Conservation (phyloP, 345 rosid species). For the Sonneratia caseolaris region DNA sequence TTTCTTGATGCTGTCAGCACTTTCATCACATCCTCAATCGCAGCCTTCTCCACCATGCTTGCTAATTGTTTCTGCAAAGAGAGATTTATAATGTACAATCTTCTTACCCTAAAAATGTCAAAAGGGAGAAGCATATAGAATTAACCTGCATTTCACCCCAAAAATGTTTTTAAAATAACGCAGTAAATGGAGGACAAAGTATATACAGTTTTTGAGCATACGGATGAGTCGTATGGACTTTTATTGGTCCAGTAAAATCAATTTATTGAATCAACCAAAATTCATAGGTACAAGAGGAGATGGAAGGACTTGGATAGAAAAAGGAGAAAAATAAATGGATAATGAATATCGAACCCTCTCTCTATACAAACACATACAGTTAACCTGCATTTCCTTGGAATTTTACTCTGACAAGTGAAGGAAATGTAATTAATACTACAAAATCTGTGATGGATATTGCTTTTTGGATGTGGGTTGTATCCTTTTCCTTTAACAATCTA, state of each 20-base stretch:
- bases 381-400: neutral
- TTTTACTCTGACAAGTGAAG: neutral
- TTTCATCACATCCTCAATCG: slow-evolving; percentile 97
- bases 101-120: slow-evolving; percentile 5
- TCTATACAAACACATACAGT: too few species aligned
- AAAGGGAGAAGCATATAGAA: neutral
- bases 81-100: neutral
- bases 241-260: too few species aligned
- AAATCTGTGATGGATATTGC: slow-evolving; percentile 12
- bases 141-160: too few species aligned
- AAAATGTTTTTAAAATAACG: too few species aligned
- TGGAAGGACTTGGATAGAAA: too few species aligned
- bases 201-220: too few species aligned
- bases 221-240: too few species aligned
- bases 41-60: slow-evolving; percentile 90
- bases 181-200: too few species aligned
- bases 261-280: too few species aligned
- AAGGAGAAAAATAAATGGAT: too few species aligned
- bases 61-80: slow-evolving; percentile 77
- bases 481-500: neutral
- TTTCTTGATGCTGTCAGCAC: slow-evolving; percentile 89
- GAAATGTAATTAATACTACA: neutral
- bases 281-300: too few species aligned
- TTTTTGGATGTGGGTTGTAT: neutral
- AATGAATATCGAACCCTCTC: too few species aligned